A percentile compares a stretch with the other conserved stretches of the same genome.
Conservation (phyloP, 495 filamentous ascomycete species). For the Lophium mytilinum region DNA sequence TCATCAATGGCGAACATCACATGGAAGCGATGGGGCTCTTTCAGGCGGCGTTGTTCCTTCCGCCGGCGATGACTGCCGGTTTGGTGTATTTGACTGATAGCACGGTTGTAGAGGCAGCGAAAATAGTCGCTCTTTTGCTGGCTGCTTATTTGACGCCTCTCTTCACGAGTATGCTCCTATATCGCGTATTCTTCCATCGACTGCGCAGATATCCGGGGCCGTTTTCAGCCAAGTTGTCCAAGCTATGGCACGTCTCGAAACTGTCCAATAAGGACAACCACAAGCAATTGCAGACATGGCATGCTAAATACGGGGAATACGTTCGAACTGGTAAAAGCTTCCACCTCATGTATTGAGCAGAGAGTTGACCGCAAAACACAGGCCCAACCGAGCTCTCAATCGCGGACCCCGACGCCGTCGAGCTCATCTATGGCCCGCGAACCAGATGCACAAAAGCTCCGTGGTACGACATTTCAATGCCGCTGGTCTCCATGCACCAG, state of each 20-base stretch:
- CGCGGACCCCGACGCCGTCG: constrained; percentile 29
- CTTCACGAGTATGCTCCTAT: constrained; percentile 2
- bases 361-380: constrained; percentile 5
- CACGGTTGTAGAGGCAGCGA: background rate
- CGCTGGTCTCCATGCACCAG: constrained; percentile 27
- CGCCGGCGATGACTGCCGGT: too few species aligned
- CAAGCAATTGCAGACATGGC: background rate
- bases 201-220: background rate
- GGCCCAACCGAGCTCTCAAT: constrained; percentile 37
- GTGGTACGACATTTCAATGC: constrained; percentile 33
- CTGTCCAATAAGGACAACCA: background rate
- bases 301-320: constrained; percentile 4
- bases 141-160: constrained; percentile 8
- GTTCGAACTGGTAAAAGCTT: background rate
- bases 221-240: background rate
- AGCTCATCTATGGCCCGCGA: constrained; percentile 24
- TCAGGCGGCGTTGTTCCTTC: background rate
- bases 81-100: background rate
- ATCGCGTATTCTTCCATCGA: constrained; percentile 3
- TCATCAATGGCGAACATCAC: background rate
- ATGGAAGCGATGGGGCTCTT: background rate
- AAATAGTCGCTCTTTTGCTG: background rate
- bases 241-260: background rate
- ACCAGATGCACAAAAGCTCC: constrained; percentile 31
- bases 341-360: background rate